These are phyloP conservation scores for Alisma plantagoaquatica DNA, from an alignment of 106 monocot genomes.

Conservation along the genomic window DNA sequence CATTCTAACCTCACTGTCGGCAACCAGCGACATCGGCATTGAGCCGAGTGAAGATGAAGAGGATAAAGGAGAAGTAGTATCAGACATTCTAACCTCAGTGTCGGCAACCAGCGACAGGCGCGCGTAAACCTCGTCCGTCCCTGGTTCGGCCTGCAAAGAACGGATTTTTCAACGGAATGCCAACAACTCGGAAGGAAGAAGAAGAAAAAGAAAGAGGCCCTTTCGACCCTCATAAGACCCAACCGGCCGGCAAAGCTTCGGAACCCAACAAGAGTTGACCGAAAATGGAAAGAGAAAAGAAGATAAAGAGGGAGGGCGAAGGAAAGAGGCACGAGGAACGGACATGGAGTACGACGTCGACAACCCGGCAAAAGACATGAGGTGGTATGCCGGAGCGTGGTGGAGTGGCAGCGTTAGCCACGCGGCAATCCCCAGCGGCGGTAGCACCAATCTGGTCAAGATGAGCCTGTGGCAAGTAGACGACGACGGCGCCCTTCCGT, in stretches of 20 bases:
- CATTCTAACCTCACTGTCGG: no score
- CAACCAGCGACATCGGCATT: no score
- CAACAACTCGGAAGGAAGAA: no score
- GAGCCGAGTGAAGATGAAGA: no score
- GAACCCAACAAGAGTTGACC: no score
- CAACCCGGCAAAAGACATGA: constrained; percentile 19
- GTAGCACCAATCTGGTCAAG: constrained; percentile 11
- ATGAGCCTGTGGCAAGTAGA: constrained; percentile 27
- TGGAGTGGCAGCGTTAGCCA: background rate
- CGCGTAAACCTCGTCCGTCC: constrained; percentile 26
- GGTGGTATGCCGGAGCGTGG: constrained; percentile 1
- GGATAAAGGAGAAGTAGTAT: no score
- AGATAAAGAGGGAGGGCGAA: background rate
- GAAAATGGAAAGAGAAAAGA: background rate
- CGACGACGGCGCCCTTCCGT: constrained; percentile 14
- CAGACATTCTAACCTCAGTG: constrained; percentile 5
- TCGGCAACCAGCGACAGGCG: constrained; percentile 15
- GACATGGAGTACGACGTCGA: constrained; percentile 17
- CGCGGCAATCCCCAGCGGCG: background rate
- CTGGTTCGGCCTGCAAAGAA: constrained; percentile 18
- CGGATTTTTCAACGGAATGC: background rate
- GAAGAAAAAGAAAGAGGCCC: no score
- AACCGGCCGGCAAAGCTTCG: no score
- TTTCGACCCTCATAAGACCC: no score
- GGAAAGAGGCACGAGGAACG: background rate